These are phyloP conservation scores for Cyanidioschyzon merolae DNA, from an alignment of 23 red algal genomes.

Conservation along the genomic window DNA sequence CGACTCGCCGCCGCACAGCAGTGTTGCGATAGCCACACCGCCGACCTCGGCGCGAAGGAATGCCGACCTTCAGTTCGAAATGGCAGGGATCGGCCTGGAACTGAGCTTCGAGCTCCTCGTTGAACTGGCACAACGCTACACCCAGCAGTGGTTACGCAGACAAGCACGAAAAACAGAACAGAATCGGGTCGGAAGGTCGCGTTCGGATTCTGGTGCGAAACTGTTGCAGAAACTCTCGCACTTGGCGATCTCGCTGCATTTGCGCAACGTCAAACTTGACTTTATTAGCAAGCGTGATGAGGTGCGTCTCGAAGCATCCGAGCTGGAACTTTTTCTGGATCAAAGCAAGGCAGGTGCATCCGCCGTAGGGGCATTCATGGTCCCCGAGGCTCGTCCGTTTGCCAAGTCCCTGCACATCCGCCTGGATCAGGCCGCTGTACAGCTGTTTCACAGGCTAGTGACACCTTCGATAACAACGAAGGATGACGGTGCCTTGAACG, in stretches of 20 bases:
- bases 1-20: neutral
- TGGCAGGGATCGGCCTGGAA: neutral
- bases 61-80: neutral
- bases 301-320: neutral
- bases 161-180: neutral
- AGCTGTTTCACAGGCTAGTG: neutral
- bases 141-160: neutral
- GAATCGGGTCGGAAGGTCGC: neutral
- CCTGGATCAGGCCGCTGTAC: neutral
- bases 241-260: neutral
- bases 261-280: neutral
- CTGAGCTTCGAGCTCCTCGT: neutral
- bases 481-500: neutral
- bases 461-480: neutral
- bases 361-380: neutral
- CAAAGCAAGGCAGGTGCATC: neutral
- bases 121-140: neutral
- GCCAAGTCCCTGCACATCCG: neutral
- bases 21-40: too few species aligned
- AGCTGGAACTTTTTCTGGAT: slow-evolving; percentile 7
- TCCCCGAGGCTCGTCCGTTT: neutral
- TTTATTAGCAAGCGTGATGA: neutral
- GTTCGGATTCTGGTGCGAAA: neutral
- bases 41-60: neutral
- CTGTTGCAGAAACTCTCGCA: slow-evolving; percentile 14